Evolutionary conservation across 169 alveolate genomes (phyloP), one percentile per base, ranked within the genome.

Genomic region (Eimeria zaria): DNA sequence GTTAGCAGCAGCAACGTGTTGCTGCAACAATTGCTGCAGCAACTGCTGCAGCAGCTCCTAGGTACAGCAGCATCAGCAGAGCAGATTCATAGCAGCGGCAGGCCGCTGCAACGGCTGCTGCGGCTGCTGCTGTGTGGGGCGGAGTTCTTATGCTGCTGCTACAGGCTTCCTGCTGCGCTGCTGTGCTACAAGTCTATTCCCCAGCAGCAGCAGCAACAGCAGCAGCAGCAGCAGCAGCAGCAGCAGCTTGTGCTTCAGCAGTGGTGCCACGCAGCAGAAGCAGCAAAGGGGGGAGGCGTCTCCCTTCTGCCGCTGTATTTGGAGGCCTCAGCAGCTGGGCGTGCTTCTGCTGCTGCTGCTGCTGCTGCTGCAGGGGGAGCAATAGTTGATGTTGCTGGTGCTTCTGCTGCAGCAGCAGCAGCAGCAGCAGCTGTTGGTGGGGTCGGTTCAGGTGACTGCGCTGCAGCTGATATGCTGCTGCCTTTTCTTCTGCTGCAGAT

Each of bases 111-210:
- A 48, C 89, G 48, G 69, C 69, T 80, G 89, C 71, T 80, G 89
- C 89, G 89, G 71, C 89, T 80, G 89, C 89, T 80, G 89, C 89
- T 80, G 71, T 80, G 89, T 80, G 89, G 89, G 89, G 89, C 89
- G 36, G 89, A 80, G 89, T 44, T 44, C n/a, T 60, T 80, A 30
- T 48, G 89, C 69, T 80, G 89, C 89, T 80, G 89, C 89, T 80
- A 80, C 46, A 30, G 89, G 48, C 89, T 80, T 41, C 89, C 89
- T 80, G 89, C 89, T 80, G 89, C 89, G 69, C 89, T 80, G 71
- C 89, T 80, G 71, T 80, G 89, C 69, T 80, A 80, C 69, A 80
- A 80, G n/a, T 44, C 71, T 39, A 48, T 80, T 36, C 39, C 39
- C 39, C 89, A 44, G 90, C 90, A 51, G 73, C 67, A 81, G 90